Base-by-base conservation (phyloP, 345 rosid species). In the Orychophragmus violaceus region DNA sequence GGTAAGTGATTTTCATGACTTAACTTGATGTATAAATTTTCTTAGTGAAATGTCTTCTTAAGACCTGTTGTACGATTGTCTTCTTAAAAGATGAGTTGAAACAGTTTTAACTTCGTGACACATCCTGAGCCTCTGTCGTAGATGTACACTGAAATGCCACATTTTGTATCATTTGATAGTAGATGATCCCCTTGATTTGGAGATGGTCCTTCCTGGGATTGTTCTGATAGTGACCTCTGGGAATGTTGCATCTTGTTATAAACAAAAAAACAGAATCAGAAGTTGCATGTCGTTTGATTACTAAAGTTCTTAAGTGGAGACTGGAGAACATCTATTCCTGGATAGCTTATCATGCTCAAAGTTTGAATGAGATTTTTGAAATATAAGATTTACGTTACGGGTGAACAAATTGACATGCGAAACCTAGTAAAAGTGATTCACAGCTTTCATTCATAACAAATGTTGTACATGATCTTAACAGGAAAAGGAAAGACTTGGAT, bases 401-500 rank as follows among this genome's bases (percentile, higher is more conserved):
- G 0, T 5, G 3, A 18, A 25, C 21, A 48, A 62, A 41, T 25
- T 12, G 50, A 61, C 57, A 29, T 42, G 17, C 5, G 29, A 45
- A 50, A 18, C 42, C 8, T 25, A 35, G 35, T 14, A 46, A 56
- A 57, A 28, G 66, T 42, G 55, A 19, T 41, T n/a, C 46, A 46
- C 12, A 63, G 35, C 45, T n/a, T 56, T 4, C 51, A 18, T 27
- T 7, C 16, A 45, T 64, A 49, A 57, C 36, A 28, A 44, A 37
- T 12, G 53, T 13, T 69, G 52, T 29, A 42, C 50, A 22, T 48
- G 50, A 60, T 14, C 52, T 69, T 66, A 24, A 64, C 82, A 93
- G 97, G 85, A 90, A 93, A 79, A 79, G 94, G 74, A 93, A 93
- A 80, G 97, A 93, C 37, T 88, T 96, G 89, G 94, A 90, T 54